Conservation (phyloP, 805 yeast species). For the Wickerhamomyces hampshirensis region DNA sequence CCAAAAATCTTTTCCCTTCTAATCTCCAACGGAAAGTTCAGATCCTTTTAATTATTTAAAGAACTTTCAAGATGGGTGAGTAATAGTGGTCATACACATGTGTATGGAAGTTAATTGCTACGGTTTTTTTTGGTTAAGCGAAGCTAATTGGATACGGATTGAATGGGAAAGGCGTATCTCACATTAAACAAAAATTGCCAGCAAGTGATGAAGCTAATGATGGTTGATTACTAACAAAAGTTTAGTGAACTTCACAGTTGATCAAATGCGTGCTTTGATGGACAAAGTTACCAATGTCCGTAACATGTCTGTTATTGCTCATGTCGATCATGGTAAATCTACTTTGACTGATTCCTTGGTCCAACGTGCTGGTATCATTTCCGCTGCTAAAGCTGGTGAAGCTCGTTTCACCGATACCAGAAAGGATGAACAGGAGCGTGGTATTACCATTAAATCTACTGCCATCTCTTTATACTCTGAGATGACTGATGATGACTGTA, state of each 20-base stretch:
- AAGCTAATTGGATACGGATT: too few relatives aligned
- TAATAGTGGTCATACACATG: not conserved
- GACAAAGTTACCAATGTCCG: conserved; percentile 99
- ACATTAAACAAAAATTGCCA: too few relatives aligned
- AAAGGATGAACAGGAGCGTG: conserved; percentile 99
- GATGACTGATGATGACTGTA: conserved; percentile 82
- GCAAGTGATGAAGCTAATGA: too few relatives aligned
- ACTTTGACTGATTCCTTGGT: conserved; percentile 99
- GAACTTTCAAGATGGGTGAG: conserved; percentile 27
- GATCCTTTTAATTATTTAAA: conserved; percentile 11
- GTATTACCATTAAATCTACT: conserved; percentile 98
- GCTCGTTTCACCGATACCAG: conserved; percentile 99
- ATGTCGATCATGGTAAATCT: conserved; percentile 99
- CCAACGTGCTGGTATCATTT: conserved; percentile 98
- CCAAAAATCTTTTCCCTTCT: conserved; percentile 1
- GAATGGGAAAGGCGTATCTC: too few relatives aligned
- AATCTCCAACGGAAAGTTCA: conserved; percentile 8
- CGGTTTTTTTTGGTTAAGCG: too few relatives aligned
- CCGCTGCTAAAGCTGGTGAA: conserved; percentile 99
- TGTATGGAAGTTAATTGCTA: not conserved
- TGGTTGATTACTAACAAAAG: conserved; percentile 19
- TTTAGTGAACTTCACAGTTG: conserved; percentile 56
- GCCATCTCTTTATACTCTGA: conserved; percentile 95
- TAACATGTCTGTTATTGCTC: conserved; percentile 99
- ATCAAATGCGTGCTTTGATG: conserved; percentile 97